A percentile compares a stretch with the other conserved stretches of the same genome.
Evolutionary conservation across 2,329 filamentous ascomycete species (phyloP).

Genomic region (Talaromyces sp.): DNA sequence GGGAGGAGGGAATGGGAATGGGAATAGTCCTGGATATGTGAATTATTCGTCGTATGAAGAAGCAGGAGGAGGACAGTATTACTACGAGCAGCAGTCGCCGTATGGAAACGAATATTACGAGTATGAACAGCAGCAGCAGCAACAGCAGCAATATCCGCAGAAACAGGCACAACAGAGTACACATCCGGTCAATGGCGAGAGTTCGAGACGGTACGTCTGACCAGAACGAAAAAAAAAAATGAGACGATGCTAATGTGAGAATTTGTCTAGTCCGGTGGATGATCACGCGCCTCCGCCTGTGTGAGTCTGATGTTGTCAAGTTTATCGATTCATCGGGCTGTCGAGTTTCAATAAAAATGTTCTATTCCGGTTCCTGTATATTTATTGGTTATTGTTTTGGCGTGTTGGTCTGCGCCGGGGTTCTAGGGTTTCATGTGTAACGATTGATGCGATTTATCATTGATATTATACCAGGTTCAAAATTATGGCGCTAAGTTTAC

Average conservation of each 20-base stretch:
- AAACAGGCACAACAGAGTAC: neutral
- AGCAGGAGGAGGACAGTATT: neutral
- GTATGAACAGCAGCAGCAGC: conserved; percentile 7
- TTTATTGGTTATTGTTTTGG: neutral
- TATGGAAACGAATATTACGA: conserved; percentile 7
- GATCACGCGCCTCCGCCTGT: neutral
- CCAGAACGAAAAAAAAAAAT: neutral
- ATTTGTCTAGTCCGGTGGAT: neutral
- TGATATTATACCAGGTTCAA: neutral
- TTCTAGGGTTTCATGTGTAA: neutral
- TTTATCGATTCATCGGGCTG: no score
- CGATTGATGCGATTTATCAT: neutral
- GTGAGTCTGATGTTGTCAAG: neutral
- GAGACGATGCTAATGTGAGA: neutral
- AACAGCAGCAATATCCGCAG: neutral
- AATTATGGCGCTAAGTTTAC: neutral
- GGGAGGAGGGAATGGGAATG: neutral
- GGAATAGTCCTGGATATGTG: neutral
- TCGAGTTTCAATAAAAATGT: no score
- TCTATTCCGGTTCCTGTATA: neutral
- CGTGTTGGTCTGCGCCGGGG: neutral
- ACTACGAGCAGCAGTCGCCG: conserved; percentile 8
- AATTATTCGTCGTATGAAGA: conserved; percentile 7
- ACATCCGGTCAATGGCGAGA: neutral
- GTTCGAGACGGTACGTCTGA: neutral